These are phyloP conservation scores for Adansonia madagascariensis DNA, from an alignment of 441 rosid species.

Conservation along the genomic window DNA sequence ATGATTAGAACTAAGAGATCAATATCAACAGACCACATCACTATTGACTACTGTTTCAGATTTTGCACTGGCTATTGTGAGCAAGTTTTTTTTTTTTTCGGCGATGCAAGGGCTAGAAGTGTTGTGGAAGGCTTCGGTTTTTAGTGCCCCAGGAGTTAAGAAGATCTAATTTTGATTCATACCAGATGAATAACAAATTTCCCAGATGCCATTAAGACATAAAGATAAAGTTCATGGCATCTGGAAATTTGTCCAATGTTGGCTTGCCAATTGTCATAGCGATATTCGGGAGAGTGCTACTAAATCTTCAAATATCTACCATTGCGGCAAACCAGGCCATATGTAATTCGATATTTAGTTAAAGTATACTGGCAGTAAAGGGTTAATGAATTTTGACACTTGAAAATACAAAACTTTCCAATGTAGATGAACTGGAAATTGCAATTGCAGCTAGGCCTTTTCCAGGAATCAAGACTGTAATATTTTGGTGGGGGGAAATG, in stretches of 20 bases:
- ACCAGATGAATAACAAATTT: not conserved
- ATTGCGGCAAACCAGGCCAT: not conserved
- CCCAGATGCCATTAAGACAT: not conserved
- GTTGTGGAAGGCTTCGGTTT: slow-evolving; percentile 89
- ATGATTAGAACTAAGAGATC: no score
- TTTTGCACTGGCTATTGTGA: slow-evolving; percentile 71
- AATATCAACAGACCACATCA: no score
- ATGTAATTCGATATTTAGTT: not conserved
- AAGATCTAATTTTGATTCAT: slow-evolving; percentile 22
- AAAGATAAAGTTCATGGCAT: not conserved
- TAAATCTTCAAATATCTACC: not conserved
- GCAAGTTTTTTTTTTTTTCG: slow-evolving; percentile 52
- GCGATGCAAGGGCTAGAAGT: slow-evolving; percentile 75
- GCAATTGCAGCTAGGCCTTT: not conserved
- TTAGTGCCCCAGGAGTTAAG: slow-evolving; percentile 57
- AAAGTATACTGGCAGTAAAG: not conserved
- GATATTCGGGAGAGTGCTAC: not conserved
- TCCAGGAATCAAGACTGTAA: not conserved
- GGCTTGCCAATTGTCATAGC: not conserved
- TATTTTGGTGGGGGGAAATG: not conserved
- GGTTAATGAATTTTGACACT: not conserved
- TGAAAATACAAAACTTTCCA: not conserved
- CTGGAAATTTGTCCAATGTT: no score
- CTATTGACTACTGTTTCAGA: slow-evolving; percentile 44
- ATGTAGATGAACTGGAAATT: not conserved